Evolutionary conservation across 768 basidiomycete genomes (phyloP), one percentile per base, ranked within the genome.

Genomic region (Hygrophorus pudorinus): DNA sequence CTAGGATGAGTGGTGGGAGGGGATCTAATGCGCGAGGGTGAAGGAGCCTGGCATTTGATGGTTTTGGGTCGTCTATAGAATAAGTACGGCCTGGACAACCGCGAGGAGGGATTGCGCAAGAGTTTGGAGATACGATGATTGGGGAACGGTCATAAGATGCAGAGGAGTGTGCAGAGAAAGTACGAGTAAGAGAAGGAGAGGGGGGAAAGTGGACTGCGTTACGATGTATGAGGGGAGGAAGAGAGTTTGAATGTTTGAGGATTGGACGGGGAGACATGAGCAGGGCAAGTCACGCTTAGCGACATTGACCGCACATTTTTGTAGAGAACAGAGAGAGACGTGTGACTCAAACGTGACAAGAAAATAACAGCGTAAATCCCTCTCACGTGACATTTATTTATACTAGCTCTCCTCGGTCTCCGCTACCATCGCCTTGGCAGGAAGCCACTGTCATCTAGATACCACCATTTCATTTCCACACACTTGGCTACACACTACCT

Each of bases 131-230:
- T 51, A 86, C 81, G 56, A 78, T 66, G 57, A 90, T 84, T 47
- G 86, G 85, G 3, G 82, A 76, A 46, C 87, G 81, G 67, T 90
- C 86, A 64, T 90, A 90, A 6, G 73, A 64, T 4, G 76, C 57
- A 21, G 81, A 61, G 51, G 75, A 78, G 61, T 83, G 67, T 43
- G 67, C 73, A 42, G 67, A 51, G 49, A 68, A 73, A 17, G 68
- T 72, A 43, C 67, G 61, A 9, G 74, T 72, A 52, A 77, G 67
- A 13, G 68, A 59, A 20, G 75, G 68, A 30, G 73, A 73, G 14
- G 75, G 73, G 20, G 75, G 72, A 52, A 78, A 74, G 60, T 72
- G 72, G 45, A 73, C 72, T 2, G 64, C 56, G 45, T 60, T 54
- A 50, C 53, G 48, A 55, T 59, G 49, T 51, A 55, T 54, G 52